Evolutionary conservation across 108 stramenopile species (phyloP), one percentile per base, ranked within the genome.

Genomic region (Conticribra weissflogii): DNA sequence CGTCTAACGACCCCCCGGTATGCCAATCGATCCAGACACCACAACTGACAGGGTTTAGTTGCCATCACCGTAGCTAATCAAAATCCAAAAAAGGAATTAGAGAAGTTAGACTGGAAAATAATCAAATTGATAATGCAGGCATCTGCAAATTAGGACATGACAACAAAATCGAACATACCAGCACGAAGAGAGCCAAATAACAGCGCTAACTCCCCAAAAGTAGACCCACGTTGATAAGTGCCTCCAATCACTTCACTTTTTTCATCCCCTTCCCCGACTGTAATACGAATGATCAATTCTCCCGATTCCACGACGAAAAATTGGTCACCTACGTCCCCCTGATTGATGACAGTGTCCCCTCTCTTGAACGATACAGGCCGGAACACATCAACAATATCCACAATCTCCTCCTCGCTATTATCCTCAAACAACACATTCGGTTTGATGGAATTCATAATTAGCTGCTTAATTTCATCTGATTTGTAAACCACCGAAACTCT

Each of bases 181-280:
- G 92, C 93, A 21, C 97, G 81, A 9, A 97, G 96, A 48, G 85
- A 90, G 54, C 88, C 92, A 67, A 89, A 95, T 16, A 95, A 62
- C 22, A 95, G 64, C 3, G 89, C 87, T 22, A 90, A 63, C 70
- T 92, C 90, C 16, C 90, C 90, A 68, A 95, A 91, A 19, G 79
- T 66, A 7, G 32, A 29, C 12, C 85, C 88, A 3, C 78, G 60
- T 32, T 64, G 55, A 18, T 83, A 81, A 15, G 61, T 51, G 1
- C 83, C 85, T 18, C 86, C 77, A 12, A 57, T 76, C 22, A 79
- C 78, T 41, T 76, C 73, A 46, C 34, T 50, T 17, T 0, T 25
- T 15, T 53, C 62, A n/a, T 62, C 46, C 16, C 41, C 30, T 7
- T 30, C 59, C 30, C 52, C 53, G 2, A 48, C 28, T 4, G 29